Percentiles rank a stretch among this genome's conserved stretches.
Evolutionary conservation across 306 rosid species (phyloP).

Genomic region (Medicago lupulina): DNA sequence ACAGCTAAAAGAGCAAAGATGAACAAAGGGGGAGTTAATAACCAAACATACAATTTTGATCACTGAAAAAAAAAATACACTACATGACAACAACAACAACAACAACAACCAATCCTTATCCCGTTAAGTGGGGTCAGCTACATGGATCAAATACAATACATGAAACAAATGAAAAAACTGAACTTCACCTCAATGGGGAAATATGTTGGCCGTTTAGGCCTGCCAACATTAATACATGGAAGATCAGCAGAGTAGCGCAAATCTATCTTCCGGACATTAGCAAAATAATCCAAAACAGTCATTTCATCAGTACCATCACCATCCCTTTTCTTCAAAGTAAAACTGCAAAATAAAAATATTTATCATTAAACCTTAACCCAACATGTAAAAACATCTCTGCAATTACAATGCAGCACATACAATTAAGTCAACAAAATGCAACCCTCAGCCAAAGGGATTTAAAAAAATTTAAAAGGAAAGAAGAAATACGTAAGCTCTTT

Average conservation of each 20-base stretch:
- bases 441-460: neutral
- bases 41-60: neutral
- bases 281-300: constrained; percentile 86
- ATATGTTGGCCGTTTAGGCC: constrained; percentile 91
- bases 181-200: constrained; percentile 80
- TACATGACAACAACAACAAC: too few species aligned
- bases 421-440: neutral
- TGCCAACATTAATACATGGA: constrained; percentile 94
- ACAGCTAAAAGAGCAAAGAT: constrained; percentile 57
- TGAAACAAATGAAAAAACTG: constrained; percentile 12
- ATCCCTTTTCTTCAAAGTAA: constrained; percentile 61
- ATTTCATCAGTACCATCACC: constrained; percentile 59
- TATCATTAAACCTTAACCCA: neutral
- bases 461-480: constrained; percentile 2
- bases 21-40: neutral
- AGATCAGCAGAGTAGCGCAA: constrained; percentile 75
- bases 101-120: too few species aligned
- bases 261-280: constrained; percentile 61
- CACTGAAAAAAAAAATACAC: neutral
- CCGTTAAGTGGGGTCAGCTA: too few species aligned
- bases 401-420: constrained; percentile 8
- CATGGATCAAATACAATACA: neutral
- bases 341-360: constrained; percentile 51
- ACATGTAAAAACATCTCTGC: constrained; percentile 11
- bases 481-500: constrained; percentile 67